Percentiles rank a stretch among this genome's conserved stretches.
Evolutionary conservation across 805 yeast genomes (phyloP).

Genomic region (Maudiozyma turicensis): DNA sequence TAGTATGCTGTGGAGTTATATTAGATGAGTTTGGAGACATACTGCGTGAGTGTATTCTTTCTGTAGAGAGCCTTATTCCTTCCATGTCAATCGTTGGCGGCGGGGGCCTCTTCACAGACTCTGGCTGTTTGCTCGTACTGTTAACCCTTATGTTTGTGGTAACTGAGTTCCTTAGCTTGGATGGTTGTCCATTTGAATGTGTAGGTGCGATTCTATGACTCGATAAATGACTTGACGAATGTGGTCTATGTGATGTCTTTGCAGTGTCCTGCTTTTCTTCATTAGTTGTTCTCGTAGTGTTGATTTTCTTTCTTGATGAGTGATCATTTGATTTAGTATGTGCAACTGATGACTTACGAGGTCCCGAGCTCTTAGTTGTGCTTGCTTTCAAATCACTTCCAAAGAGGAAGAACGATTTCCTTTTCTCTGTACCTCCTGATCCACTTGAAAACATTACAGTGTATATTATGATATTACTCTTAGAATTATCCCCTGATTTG

Average conservation of each 20-base stretch:
- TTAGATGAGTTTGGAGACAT: not conserved
- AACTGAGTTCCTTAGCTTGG: too few relatives aligned
- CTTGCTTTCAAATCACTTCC: conserved; percentile 14
- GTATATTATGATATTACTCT: not conserved
- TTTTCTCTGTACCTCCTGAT: conserved; percentile 9
- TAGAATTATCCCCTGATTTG: not conserved
- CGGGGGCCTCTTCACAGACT: not conserved
- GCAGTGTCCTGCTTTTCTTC: too few relatives aligned
- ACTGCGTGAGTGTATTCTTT: not conserved
- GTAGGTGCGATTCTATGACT: not conserved
- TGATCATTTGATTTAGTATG: too few relatives aligned
- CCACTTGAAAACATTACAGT: conserved; percentile 11
- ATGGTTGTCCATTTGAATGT: not conserved
- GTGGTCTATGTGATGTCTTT: too few relatives aligned
- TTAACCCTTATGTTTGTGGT: not conserved
- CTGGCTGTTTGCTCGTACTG: not conserved
- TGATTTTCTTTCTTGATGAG: too few relatives aligned
- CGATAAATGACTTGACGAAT: too few relatives aligned
- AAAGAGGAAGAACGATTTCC: conserved; percentile 16
- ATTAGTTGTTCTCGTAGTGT: too few relatives aligned
- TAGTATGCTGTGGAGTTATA: not conserved
- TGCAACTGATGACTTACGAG: not conserved
- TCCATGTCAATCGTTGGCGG: not conserved
- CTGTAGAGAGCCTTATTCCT: not conserved
- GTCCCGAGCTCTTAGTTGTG: not conserved